Evolutionary conservation across 2,329 filamentous ascomycete genomes (phyloP).

Genomic region (Thyridium curvatum): DNA sequence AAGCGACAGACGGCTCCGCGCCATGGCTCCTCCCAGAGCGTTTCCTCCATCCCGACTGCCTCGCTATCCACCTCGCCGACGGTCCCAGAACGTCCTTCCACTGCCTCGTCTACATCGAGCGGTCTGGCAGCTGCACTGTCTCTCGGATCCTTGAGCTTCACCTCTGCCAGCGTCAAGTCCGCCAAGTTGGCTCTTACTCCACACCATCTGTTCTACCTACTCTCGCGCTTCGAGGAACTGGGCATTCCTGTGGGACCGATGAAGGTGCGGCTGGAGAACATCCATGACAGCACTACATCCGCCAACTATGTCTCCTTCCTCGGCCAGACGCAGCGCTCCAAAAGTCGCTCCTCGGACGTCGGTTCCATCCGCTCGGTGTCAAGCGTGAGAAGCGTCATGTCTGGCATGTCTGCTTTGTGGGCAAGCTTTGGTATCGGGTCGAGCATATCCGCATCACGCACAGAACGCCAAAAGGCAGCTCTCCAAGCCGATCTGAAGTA

Average conservation of each 20-base stretch:
- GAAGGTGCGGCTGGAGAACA: conserved; percentile 91
- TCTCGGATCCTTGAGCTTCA: conserved; percentile 76
- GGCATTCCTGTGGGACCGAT: conserved; percentile 88
- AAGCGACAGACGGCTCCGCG: conserved; percentile 64
- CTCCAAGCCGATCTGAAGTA: conserved; percentile 87
- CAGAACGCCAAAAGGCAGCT: conserved; percentile 83
- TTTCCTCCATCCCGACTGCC: conserved; percentile 45
- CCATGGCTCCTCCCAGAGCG: conserved; percentile 63
- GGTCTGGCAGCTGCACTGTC: conserved; percentile 81
- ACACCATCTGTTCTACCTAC: conserved; percentile 93
- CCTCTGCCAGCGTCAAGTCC: conserved; percentile 79
- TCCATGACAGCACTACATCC: conserved; percentile 79
- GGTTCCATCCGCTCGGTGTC: conserved; percentile 94
- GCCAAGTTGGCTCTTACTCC: conserved; percentile 89
- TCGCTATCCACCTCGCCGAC: conserved; percentile 46
- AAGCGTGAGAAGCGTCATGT: conserved; percentile 95
- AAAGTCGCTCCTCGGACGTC: conserved; percentile 72
- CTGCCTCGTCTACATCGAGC: conserved; percentile 63
- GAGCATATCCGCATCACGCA: conserved; percentile 72
- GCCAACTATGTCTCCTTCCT: conserved; percentile 96
- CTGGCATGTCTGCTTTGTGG: conserved; percentile 91
- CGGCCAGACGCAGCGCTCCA: conserved; percentile 73
- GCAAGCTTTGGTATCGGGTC: conserved; percentile 78
- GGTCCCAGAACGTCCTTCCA: conserved; percentile 55
- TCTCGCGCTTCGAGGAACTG: conserved; percentile 92